Percentiles rank a stretch among this genome's conserved stretches.
phyloP scores from a whole-genome alignment of 192 early-diverging fungal species.

The Rhizophagus prolifer region DNA sequence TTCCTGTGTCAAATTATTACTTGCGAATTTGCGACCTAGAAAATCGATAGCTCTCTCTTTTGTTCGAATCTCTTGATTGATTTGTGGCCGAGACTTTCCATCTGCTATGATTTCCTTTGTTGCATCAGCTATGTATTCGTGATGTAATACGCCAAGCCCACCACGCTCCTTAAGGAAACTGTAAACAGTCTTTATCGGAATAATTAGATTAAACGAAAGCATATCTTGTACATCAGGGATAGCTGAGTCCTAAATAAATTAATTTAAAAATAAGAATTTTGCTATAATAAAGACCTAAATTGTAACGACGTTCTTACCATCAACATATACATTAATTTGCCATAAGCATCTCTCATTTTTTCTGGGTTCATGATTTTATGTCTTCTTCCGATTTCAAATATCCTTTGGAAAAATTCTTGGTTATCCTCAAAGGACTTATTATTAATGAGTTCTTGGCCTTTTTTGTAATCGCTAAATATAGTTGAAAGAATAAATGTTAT shows the following conservation, averaged over 20 bases:
- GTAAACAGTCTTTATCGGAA: conserved; percentile 91
- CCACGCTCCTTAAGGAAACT: conserved; percentile 64
- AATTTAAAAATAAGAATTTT: background rate
- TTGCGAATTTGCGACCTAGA: conserved; percentile 75
- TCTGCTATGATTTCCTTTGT: conserved; percentile 70
- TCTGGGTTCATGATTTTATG: conserved; percentile 95
- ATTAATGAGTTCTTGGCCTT: conserved; percentile 76
- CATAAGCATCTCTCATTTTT: conserved; percentile 94
- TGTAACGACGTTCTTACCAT: conserved; percentile 37
- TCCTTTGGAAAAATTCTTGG: conserved; percentile 73
- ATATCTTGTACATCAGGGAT: conserved; percentile 73
- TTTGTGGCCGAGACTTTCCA: conserved; percentile 62
- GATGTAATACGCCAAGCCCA: conserved; percentile 68
- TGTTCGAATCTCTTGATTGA: conserved; percentile 82
- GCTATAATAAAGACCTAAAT: background rate
- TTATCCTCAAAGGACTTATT: conserved; percentile 69
- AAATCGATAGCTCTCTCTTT: conserved; percentile 92
- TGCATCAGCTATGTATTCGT: conserved; percentile 75
- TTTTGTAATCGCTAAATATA: conserved; percentile 66
- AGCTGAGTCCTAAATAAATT: conserved; percentile 59
- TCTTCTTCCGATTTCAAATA: conserved; percentile 71
- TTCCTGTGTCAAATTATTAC: conserved; percentile 55
- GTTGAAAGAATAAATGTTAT: background rate
- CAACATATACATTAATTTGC: conserved; percentile 94
- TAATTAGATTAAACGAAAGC: conserved; percentile 76